A percentile compares a stretch with the other conserved stretches of the same genome.
Conservation (phyloP, 371 early-diverging fungal genomes). For the Umbelopsis sp. region DNA sequence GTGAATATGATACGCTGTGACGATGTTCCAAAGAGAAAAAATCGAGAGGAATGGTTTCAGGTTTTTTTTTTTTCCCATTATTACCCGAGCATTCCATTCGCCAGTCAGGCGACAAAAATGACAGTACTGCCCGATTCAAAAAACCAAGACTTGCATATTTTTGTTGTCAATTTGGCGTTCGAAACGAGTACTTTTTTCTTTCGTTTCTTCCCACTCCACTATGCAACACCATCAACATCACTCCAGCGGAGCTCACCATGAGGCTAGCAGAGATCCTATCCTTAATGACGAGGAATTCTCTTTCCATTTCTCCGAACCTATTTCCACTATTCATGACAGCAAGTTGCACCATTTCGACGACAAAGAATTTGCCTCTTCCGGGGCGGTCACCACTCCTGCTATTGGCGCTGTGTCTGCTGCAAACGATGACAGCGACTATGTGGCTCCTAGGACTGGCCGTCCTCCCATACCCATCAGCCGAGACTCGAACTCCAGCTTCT, state of each 20-base stretch:
- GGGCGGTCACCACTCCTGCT: neutral
- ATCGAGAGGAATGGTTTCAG: no score
- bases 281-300: neutral
- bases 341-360: neutral
- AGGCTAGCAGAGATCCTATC: neutral
- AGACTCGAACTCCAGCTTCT: slow-evolving; percentile 10
- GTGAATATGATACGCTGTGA: no score
- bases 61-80: no score
- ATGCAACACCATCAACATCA: neutral
- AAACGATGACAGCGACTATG: neutral
- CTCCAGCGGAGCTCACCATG: neutral
- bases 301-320: slow-evolving; percentile 4
- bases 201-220: neutral
- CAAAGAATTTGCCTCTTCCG: neutral
- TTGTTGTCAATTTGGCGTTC: neutral
- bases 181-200: neutral
- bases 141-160: neutral
- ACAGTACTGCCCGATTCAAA: neutral
- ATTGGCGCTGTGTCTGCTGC: neutral
- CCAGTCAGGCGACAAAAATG: neutral
- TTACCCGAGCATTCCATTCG: no score
- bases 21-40: no score
- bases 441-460: neutral
- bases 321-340: slow-evolving; percentile 4
- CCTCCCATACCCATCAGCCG: neutral